Evolutionary conservation across 2,329 filamentous ascomycete genomes (phyloP).

Genomic region (Stachybotrys echinatus): DNA sequence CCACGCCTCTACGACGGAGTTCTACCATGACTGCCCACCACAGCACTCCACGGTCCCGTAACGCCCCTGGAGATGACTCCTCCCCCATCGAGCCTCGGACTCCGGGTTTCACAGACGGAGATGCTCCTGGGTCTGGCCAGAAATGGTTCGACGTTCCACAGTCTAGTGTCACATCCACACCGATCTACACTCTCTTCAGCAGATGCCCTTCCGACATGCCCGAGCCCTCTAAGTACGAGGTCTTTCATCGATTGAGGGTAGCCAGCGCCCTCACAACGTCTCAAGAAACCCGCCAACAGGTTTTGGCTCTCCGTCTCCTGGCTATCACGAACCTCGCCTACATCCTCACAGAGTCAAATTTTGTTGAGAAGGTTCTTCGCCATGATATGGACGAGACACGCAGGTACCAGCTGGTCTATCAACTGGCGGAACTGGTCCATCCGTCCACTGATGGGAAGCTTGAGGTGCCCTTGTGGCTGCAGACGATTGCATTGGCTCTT

Average conservation of each 20-base stretch:
- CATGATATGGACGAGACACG: conserved; percentile 87
- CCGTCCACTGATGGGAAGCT: conserved; percentile 66
- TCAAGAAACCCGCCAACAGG: conserved; percentile 62
- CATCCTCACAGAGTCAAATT: conserved; percentile 76
- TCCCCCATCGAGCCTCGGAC: conserved; percentile 45
- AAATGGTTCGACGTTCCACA: conserved; percentile 62
- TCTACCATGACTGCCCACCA: conserved; percentile 47
- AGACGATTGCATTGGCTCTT: conserved; percentile 74
- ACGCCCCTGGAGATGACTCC: conserved; percentile 30
- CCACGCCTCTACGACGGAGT: conserved; percentile 69
- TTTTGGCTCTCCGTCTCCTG: conserved; percentile 75
- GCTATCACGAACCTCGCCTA: conserved; percentile 90
- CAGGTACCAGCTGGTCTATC: conserved; percentile 82
- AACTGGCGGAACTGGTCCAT: conserved; percentile 87
- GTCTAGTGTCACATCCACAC: conserved; percentile 43
- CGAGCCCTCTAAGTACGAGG: conserved; percentile 70
- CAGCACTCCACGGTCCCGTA: conserved; percentile 34
- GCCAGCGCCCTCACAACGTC: conserved; percentile 74
- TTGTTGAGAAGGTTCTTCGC: conserved; percentile 78
- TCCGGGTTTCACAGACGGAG: conserved; percentile 27
- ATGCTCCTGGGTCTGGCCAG: conserved; percentile 35
- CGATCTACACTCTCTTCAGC: conserved; percentile 52
- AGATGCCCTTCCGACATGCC: conserved; percentile 62
- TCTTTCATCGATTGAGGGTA: conserved; percentile 75
- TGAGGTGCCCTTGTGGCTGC: conserved; percentile 67